Evolutionary conservation across 305 asterid genomes (phyloP).

Genomic region (Caryopteris hybrid): DNA sequence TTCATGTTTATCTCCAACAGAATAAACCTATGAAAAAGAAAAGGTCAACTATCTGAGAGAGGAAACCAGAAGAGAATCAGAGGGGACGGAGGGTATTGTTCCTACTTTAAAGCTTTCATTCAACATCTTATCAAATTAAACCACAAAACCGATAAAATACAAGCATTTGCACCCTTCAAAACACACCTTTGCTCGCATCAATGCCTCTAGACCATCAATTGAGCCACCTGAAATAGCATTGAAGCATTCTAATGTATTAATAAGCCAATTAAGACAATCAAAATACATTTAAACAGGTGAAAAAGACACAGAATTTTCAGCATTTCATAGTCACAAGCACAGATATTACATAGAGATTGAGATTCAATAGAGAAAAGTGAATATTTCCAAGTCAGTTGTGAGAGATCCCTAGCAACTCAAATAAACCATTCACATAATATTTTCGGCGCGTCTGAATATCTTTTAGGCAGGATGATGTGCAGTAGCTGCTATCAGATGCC

Average conservation of each 20-base stretch:
- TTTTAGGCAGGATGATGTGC: neutral
- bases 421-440: neutral
- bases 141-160: slow-evolving; percentile 4
- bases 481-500: neutral
- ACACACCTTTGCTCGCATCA: slow-evolving; percentile 85
- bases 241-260: slow-evolving; percentile 12
- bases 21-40: slow-evolving; percentile 52
- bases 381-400: neutral
- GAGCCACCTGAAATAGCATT: slow-evolving; percentile 68
- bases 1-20: slow-evolving; percentile 74
- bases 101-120: neutral
- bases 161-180: slow-evolving; percentile 17
- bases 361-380: neutral
- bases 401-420: neutral
- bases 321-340: slow-evolving; percentile 9
- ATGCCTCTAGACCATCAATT: slow-evolving; percentile 76
- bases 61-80: neutral
- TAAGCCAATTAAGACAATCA: slow-evolving; percentile 13
- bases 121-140: neutral
- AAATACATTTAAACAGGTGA: neutral
- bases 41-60: slow-evolving; percentile 12
- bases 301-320: neutral
- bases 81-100: too few species aligned
- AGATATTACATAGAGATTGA: neutral
- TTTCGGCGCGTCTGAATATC: too few species aligned